These are phyloP conservation scores for Cytospora chrysosperma DNA, from an alignment of 2,329 filamentous ascomycete species.

Conservation along the genomic window DNA sequence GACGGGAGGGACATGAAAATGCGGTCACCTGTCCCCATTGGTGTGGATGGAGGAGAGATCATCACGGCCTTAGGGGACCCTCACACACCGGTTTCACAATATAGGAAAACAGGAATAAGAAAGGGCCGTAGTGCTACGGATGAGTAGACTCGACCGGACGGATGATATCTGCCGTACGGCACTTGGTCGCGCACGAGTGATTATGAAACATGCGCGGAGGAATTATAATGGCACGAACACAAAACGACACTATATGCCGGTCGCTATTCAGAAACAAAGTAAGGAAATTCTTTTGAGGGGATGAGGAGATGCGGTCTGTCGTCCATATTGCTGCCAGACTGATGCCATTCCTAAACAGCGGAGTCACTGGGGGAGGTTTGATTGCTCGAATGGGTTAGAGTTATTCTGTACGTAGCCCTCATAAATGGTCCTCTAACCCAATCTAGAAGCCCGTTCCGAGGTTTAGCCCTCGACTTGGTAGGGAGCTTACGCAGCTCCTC, in stretches of 20 bases:
- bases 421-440: background rate
- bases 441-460: background rate
- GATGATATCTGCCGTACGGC: background rate
- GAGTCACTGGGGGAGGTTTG: background rate
- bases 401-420: background rate
- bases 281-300: too few relatives aligned
- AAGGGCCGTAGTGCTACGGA: slow-evolving; percentile 11
- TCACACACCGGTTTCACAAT: background rate
- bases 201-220: background rate
- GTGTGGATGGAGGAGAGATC: background rate
- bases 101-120: background rate
- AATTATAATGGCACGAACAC: background rate
- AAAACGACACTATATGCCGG: background rate
- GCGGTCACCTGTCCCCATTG: slow-evolving; percentile 5
- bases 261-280: background rate
- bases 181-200: background rate
- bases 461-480: background rate
- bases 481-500: background rate
- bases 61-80: background rate
- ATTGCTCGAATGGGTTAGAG: background rate
- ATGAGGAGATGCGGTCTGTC: background rate
- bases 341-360: background rate
- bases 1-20: slow-evolving; percentile 16
- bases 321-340: background rate
- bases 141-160: background rate